These are phyloP conservation scores for Aspergillus pseudonomiae DNA, from an alignment of 2,329 filamentous ascomycete genomes.

Conservation along the genomic window DNA sequence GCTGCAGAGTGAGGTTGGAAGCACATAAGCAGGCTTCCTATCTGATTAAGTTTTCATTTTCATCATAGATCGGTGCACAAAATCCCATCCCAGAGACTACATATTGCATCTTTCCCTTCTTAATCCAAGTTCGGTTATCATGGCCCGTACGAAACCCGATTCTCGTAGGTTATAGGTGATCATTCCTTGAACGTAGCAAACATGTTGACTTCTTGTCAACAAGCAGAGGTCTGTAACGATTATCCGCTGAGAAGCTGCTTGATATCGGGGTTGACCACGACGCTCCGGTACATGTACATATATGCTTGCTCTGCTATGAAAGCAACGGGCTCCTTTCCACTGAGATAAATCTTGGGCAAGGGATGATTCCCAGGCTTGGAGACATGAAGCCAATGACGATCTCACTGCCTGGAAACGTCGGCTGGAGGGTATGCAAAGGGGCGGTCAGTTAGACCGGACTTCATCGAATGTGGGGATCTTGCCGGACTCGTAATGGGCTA, in stretches of 20 bases:
- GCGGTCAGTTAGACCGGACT: slow-evolving; percentile 28
- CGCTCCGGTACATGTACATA: background rate
- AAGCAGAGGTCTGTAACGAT: background rate
- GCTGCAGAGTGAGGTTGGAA: slow-evolving; percentile 41
- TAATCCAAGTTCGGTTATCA: background rate
- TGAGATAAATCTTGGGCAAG: background rate
- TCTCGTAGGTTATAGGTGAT: background rate
- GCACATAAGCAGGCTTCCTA: slow-evolving; percentile 8
- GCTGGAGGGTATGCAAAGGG: background rate
- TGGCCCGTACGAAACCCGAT: background rate
- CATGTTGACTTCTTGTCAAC: background rate
- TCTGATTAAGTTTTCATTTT: background rate
- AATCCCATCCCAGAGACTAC: background rate
- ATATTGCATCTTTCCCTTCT: background rate
- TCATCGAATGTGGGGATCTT: slow-evolving; percentile 42
- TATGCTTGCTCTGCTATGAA: background rate
- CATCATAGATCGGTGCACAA: background rate
- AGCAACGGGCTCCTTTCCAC: background rate
- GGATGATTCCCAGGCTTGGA: background rate
- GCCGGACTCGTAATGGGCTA: slow-evolving; percentile 67
- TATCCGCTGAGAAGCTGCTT: background rate
- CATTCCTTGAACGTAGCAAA: no score
- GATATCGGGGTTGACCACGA: background rate
- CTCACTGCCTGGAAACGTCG: background rate
- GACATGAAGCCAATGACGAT: background rate